A percentile compares a stretch with the other conserved stretches of the same genome.
phyloP scores from a whole-genome alignment of 768 basidiomycete species.

The Macrocybe gigantea region DNA sequence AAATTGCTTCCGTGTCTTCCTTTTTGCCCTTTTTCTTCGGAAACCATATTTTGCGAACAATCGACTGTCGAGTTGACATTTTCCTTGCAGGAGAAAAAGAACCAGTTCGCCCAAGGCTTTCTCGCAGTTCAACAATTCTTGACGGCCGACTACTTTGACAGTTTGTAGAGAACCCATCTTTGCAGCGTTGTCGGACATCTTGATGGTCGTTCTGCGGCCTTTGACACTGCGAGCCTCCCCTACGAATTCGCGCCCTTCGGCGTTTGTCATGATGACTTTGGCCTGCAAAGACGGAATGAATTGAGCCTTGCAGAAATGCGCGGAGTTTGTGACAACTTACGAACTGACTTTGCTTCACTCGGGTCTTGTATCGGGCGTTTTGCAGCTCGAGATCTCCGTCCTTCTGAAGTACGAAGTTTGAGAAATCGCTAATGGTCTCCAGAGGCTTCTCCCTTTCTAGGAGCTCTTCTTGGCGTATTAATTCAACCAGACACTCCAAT shows the following conservation, averaged over 20 bases:
- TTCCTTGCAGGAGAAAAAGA: constrained; percentile 26
- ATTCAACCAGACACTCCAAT: constrained; percentile 19
- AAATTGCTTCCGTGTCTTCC: not conserved
- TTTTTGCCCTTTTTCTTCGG: constrained; percentile 12
- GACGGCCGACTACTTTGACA: constrained; percentile 36
- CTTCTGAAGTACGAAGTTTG: constrained; percentile 10
- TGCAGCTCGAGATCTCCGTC: constrained; percentile 23
- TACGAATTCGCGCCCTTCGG: constrained; percentile 19
- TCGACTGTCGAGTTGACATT: constrained; percentile 19
- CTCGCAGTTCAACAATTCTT: constrained; percentile 33
- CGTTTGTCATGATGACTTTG: constrained; percentile 27
- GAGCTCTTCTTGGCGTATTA: constrained; percentile 25
- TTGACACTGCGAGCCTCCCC: constrained; percentile 23
- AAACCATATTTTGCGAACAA: constrained; percentile 39
- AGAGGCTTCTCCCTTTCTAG: constrained; percentile 27
- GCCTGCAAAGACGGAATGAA: constrained; percentile 15
- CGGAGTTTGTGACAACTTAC: constrained; percentile 14
- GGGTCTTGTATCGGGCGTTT: constrained; percentile 36
- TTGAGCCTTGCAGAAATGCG: not conserved
- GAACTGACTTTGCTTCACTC: constrained; percentile 29
- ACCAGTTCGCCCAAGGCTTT: constrained; percentile 31
- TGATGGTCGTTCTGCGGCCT: constrained; percentile 31
- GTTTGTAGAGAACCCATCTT: constrained; percentile 18
- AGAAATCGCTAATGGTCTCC: constrained; percentile 28
- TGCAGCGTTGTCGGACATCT: constrained; percentile 10